These are phyloP conservation scores for Barnettozyma wickerhamii DNA, from an alignment of 805 yeast genomes.

Conservation along the genomic window DNA sequence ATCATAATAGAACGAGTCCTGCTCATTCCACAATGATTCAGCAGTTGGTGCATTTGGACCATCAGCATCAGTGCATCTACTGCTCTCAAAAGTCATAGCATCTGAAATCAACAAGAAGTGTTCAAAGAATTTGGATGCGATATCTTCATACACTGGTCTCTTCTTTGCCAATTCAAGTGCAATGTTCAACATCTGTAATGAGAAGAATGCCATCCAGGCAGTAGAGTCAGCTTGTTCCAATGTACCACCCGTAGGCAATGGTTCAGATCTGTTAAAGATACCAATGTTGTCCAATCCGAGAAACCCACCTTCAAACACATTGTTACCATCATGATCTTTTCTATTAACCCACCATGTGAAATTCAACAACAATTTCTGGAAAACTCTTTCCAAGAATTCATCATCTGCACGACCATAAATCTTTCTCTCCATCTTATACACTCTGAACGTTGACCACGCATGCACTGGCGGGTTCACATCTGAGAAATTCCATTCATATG, in stretches of 20 bases:
- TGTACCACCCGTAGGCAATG: slow-evolving; percentile 86
- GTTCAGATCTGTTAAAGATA: slow-evolving; percentile 87
- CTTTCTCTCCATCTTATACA: slow-evolving; percentile 81
- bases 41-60: slow-evolving; percentile 37
- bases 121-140: slow-evolving; percentile 91
- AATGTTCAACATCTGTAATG: slow-evolving; percentile 86
- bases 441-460: slow-evolving; percentile 91
- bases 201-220: slow-evolving; percentile 96
- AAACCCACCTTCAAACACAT: slow-evolving; percentile 92
- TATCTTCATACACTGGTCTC: slow-evolving; percentile 83
- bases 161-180: slow-evolving; percentile 86
- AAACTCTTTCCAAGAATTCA: slow-evolving; percentile 83
- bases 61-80: slow-evolving; percentile 21
- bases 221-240: slow-evolving; percentile 94
- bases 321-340: slow-evolving; percentile 81
- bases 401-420: slow-evolving; percentile 79
- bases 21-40: slow-evolving; percentile 83
- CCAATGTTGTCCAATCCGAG: slow-evolving; percentile 92
- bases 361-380: slow-evolving; percentile 83
- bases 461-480: slow-evolving; percentile 98
- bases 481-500: slow-evolving; percentile 93
- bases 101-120: slow-evolving; percentile 89
- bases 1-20: slow-evolving; percentile 85
- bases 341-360: slow-evolving; percentile 98
- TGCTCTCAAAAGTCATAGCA: slow-evolving; percentile 74